These are phyloP conservation scores for Aspergillus saccharolyticus DNA, from an alignment of 495 filamentous ascomycete species.

Conservation along the genomic window DNA sequence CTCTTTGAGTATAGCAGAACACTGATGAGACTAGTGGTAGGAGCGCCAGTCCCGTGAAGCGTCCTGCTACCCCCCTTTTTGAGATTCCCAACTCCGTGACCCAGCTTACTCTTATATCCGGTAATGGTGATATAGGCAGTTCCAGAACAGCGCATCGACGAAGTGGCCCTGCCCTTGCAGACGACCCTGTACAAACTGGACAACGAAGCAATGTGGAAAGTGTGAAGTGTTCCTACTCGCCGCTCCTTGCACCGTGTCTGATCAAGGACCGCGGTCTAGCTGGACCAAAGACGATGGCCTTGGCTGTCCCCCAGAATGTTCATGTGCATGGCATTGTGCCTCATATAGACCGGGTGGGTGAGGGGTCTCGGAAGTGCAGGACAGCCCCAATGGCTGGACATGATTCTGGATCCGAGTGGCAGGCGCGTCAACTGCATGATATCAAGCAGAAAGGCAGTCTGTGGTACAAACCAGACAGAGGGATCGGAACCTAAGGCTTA, in stretches of 20 bases:
- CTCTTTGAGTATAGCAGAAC: neutral
- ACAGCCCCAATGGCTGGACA: neutral
- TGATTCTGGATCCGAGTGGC: neutral
- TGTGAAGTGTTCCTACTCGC: constrained; percentile 5
- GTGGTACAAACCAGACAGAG: neutral
- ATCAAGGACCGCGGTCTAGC: constrained; percentile 16
- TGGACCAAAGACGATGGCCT: constrained; percentile 20
- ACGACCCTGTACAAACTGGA: neutral
- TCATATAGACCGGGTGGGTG: constrained; percentile 23
- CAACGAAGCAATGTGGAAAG: neutral
- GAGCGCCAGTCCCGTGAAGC: neutral
- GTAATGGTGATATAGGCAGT: neutral
- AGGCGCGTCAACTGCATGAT: neutral
- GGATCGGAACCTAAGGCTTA: neutral
- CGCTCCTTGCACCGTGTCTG: constrained; percentile 15
- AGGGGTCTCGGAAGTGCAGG: constrained; percentile 6
- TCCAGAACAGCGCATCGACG: neutral
- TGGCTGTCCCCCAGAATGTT: constrained; percentile 24
- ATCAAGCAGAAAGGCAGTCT: neutral
- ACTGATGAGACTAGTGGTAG: neutral
- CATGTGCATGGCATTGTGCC: constrained; percentile 30
- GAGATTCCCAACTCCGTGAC: neutral
- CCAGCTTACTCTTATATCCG: neutral
- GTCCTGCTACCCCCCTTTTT: neutral
- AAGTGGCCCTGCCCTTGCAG: neutral